Base-by-base conservation (phyloP, 495 filamentous ascomycete genomes). In the Tuber calosporum region DNA sequence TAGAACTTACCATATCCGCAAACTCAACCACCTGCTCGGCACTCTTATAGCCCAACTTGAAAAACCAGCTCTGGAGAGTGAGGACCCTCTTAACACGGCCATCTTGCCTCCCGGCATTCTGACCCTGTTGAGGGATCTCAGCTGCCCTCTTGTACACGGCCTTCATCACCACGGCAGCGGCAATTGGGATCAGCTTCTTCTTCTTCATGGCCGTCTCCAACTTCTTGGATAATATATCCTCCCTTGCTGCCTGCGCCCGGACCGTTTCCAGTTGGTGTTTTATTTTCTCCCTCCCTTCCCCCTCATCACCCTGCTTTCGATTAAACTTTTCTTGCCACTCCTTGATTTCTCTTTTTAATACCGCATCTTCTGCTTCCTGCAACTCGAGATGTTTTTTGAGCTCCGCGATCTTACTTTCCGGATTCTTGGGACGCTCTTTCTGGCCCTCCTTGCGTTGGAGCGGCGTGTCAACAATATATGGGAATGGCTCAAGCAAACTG, bases 201-300 rank as follows among this genome's bases (percentile, higher is more conserved):
- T 8, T 7, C 22, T 53, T 53, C 48, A 53, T 53, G 22, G 26
- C n/a, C 8, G 22, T 53, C 22, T 53, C 48, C 3, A 53, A n/a
- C 22, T 53, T 0, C 48, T 26, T 1, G 22, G 48, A 53, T 26
- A 53, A 26, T 26, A 7, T 1, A 8, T 1, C 13, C 48, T 26
- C n/a, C 22, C 0, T 26, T 7, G 6, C 0, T 1, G 22, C 3
- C 0, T 53, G 48, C 0, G 7, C 1, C 22, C 9, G 1, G 22
- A 22, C n/a, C 48, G 0, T 13, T 26, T 53, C 8, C 0, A 26
- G 7, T 8, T 26, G 22, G 1, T 13, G 0, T 53, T 26, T 6
- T 26, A 13, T 26, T 53, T 9, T 13, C 7, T 8, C 8, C 22
- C 48, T 53, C 1, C n/a, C 3, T 1, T 2, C 13, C 22, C 22